Percentiles rank a stretch among this genome's conserved stretches.
Evolutionary conservation across 1,284 basidiomycete genomes (phyloP).

Genomic region (Cryptococcus hybrid): DNA sequence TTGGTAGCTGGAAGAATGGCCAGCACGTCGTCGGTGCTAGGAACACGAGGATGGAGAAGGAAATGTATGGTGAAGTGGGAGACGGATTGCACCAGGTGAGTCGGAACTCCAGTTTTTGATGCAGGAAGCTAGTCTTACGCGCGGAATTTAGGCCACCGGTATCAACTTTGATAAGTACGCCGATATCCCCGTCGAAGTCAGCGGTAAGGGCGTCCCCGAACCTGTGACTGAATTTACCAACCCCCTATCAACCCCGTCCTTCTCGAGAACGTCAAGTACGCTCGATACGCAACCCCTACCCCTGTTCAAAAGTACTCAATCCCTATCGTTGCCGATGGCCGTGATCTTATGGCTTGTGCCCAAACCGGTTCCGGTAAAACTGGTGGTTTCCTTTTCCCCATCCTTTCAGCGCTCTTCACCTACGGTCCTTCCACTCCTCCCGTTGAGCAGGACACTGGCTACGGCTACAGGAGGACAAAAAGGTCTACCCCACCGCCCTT

Average conservation of each 20-base stretch:
- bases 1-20: constrained; percentile 86
- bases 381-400: constrained; percentile 98
- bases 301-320: constrained; percentile 99
- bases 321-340: constrained; percentile 85
- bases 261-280: constrained; percentile 89
- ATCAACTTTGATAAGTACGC: constrained; percentile 99
- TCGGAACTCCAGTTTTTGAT: background rate
- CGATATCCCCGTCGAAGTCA: constrained; percentile 98
- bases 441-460: constrained; percentile 49
- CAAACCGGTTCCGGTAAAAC: constrained; percentile 99
- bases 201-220: constrained; percentile 91
- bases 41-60: constrained; percentile 88
- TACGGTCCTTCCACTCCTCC: constrained; percentile 69
- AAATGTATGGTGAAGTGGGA: constrained; percentile 86
- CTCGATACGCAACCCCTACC: constrained; percentile 92
- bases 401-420: constrained; percentile 89
- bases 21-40: constrained; percentile 75
- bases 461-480: constrained; percentile 58
- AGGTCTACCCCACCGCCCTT: constrained; percentile 93
- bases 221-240: constrained; percentile 83
- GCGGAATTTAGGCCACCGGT: constrained; percentile 78
- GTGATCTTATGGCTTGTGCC: constrained; percentile 99
- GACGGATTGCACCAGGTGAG: constrained; percentile 60
- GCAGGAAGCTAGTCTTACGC: constrained; percentile 11
- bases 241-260: constrained; percentile 92